These are phyloP conservation scores for Zangia roseola DNA, from an alignment of 768 basidiomycete species.

Conservation along the genomic window DNA sequence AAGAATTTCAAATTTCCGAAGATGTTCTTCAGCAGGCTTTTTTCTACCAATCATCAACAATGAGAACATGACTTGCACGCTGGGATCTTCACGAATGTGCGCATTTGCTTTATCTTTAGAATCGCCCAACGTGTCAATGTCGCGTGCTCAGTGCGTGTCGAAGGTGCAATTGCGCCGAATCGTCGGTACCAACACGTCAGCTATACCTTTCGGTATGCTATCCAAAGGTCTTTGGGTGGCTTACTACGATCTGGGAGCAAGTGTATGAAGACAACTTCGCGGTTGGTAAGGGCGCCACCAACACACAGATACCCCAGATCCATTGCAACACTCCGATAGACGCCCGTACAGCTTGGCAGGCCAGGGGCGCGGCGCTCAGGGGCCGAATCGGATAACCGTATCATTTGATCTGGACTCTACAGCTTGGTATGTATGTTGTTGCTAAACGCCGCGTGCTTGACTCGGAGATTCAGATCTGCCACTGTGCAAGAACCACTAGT, in stretches of 20 bases:
- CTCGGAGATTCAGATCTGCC: conserved; percentile 8
- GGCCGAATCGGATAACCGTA: not conserved
- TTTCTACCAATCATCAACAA: too few relatives aligned
- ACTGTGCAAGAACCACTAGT: not conserved
- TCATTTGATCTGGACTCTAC: conserved; percentile 13
- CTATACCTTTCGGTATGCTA: too few relatives aligned
- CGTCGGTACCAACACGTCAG: too few relatives aligned
- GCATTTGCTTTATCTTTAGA: too few relatives aligned
- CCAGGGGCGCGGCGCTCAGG: not conserved
- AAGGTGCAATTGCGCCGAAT: too few relatives aligned
- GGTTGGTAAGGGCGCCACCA: not conserved
- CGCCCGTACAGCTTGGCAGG: conserved; percentile 29
- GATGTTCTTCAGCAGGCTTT: too few relatives aligned
- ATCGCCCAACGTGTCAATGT: too few relatives aligned
- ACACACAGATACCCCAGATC: not conserved
- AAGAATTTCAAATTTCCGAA: too few relatives aligned
- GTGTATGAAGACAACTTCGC: not conserved
- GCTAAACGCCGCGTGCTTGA: not conserved
- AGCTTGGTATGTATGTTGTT: conserved; percentile 26
- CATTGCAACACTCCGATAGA: not conserved
- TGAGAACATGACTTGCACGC: too few relatives aligned
- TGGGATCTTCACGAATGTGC: too few relatives aligned
- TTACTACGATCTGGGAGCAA: not conserved
- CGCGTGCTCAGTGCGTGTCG: too few relatives aligned
- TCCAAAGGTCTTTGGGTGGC: not conserved